Evolutionary conservation across 2,329 filamentous ascomycete species (phyloP).

Genomic region (Trichothecium sympodiale): DNA sequence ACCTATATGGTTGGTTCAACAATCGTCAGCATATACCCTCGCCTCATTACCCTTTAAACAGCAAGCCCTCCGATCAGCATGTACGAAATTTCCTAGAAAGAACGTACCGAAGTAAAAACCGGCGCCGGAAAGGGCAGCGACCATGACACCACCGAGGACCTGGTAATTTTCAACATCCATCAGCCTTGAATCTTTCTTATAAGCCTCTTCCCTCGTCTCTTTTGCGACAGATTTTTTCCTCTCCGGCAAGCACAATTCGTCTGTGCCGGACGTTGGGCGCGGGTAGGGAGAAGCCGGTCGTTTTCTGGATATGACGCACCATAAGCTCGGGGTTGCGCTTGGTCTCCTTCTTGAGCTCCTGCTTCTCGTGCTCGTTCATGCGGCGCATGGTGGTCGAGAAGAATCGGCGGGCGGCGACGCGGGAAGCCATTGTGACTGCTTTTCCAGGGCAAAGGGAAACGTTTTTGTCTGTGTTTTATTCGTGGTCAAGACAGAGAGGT

Average conservation of each 20-base stretch:
- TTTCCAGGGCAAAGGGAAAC: slow-evolving; percentile 7
- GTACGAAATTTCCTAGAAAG: slow-evolving; percentile 2
- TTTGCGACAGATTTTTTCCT: too few species aligned
- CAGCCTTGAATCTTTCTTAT: slow-evolving; percentile 1
- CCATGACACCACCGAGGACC: slow-evolving; percentile 89
- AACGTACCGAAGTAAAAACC: slow-evolving; percentile 76
- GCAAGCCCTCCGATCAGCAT: too few species aligned
- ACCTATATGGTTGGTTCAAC: too few species aligned
- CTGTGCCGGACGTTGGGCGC: slow-evolving; percentile 1
- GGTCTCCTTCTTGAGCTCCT: slow-evolving; percentile 43
- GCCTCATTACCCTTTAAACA: too few species aligned
- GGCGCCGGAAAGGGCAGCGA: slow-evolving; percentile 73
- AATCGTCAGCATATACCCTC: too few species aligned
- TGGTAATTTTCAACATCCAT: slow-evolving; percentile 25
- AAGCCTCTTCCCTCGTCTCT: too few species aligned
- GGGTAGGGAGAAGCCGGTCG: not conserved
- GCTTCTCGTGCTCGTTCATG: slow-evolving; percentile 30
- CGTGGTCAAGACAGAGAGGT: slow-evolving; percentile 8
- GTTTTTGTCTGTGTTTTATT: not conserved
- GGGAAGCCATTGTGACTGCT: slow-evolving; percentile 40
- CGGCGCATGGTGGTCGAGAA: slow-evolving; percentile 44
- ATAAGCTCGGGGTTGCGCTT: slow-evolving; percentile 40
- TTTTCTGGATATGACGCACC: slow-evolving; percentile 27
- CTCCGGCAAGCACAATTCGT: too few species aligned
- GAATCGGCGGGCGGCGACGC: slow-evolving; percentile 40